These are phyloP conservation scores for Telopea speciosissima DNA, from an alignment of 177 flowering plant genomes.

Conservation along the genomic window DNA sequence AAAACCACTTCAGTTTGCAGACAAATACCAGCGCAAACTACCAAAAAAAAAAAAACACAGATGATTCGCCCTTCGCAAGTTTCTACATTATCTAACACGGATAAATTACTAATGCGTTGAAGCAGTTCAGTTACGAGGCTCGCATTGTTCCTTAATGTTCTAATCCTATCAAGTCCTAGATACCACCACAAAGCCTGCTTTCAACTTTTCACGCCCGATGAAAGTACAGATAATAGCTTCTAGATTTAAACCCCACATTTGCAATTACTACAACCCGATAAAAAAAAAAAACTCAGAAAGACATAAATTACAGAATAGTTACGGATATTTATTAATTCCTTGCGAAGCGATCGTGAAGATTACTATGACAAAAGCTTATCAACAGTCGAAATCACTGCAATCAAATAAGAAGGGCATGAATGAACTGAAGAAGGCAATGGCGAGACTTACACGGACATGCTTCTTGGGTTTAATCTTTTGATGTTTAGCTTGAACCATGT, in stretches of 20 bases:
- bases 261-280: too few species aligned
- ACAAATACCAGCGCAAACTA: neutral
- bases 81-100: neutral
- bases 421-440: neutral
- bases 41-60: neutral
- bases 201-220: neutral
- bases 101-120: neutral
- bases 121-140: neutral
- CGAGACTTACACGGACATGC: conserved; percentile 26
- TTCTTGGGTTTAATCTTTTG: conserved; percentile 42
- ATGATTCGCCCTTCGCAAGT: neutral
- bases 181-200: neutral
- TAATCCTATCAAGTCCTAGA: neutral
- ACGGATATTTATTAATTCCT: too few species aligned
- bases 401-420: neutral
- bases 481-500: conserved; percentile 45
- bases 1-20: neutral
- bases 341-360: too few species aligned
- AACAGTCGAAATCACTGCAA: neutral
- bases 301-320: too few species aligned
- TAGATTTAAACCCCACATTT: neutral
- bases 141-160: neutral
- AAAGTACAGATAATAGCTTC: neutral
- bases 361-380: neutral
- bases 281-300: too few species aligned